A percentile compares a stretch with the other conserved stretches of the same genome.
Conservation (phyloP, 176 grass and related monocot species). For the Juncus inflexus region DNA sequence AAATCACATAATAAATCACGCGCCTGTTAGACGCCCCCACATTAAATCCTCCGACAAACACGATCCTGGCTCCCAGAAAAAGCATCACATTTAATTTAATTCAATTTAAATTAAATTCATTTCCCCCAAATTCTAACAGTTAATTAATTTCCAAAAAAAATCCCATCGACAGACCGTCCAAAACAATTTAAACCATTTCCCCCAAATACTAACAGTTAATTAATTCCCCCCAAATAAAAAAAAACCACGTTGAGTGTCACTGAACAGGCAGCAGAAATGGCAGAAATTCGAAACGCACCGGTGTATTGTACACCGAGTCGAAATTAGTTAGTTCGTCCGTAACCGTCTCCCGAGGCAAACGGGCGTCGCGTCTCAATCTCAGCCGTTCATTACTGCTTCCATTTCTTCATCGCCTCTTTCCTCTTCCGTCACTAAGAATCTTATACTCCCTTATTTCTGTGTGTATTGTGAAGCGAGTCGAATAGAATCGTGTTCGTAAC, state of each 20-base stretch:
- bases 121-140: background rate
- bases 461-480: background rate
- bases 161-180: too few species aligned
- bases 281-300: background rate
- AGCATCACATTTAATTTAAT: conserved; percentile 19
- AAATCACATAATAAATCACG: background rate
- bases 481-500: too few species aligned
- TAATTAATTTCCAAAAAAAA: too few species aligned
- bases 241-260: conserved; percentile 6
- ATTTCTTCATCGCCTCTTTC: background rate
- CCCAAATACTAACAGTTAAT: too few species aligned
- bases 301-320: conserved; percentile 1
- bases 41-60: background rate
- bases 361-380: conserved; percentile 3
- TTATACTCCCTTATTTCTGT: background rate
- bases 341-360: conserved; percentile 22
- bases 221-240: too few species aligned
- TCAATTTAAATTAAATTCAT: conserved; percentile 4
- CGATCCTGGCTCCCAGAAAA: conserved; percentile 15
- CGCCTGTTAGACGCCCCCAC: background rate
- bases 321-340: too few species aligned
- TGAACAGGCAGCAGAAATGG: too few species aligned
- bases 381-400: conserved; percentile 5
- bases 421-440: background rate
- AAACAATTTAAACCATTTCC: too few species aligned